phyloP scores from a whole-genome alignment of 331 rosid genomes.

The Malus hybrid region DNA sequence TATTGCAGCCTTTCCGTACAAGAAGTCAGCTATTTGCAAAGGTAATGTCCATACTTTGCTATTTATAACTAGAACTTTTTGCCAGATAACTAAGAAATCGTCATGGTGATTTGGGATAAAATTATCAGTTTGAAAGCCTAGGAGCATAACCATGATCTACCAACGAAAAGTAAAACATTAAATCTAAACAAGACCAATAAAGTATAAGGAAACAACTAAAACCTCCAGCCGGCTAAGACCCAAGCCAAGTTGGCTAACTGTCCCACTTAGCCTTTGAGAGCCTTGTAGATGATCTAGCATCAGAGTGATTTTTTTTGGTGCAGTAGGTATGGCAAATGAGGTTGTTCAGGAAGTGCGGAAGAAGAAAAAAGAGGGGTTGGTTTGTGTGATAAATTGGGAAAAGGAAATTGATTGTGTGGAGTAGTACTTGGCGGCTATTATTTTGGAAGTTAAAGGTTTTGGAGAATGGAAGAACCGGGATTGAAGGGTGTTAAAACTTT shows the following conservation, averaged over 20 bases:
- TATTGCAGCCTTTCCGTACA: conserved; percentile 85
- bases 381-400: not conserved
- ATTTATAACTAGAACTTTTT: not conserved
- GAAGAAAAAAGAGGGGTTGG: not conserved
- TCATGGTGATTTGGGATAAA: not conserved
- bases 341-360: not conserved
- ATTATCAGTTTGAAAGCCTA: not conserved
- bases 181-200: too few relatives aligned
- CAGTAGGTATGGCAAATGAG: not conserved
- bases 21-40: conserved; percentile 74
- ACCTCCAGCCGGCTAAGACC: not conserved
- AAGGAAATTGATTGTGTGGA: not conserved
- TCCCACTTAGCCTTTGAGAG: not conserved
- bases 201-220: not conserved
- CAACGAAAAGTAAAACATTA: not conserved
- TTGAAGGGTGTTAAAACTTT: not conserved
- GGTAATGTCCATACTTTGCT: conserved; percentile 36
- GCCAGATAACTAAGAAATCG: not conserved
- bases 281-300: not conserved
- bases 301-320: not conserved
- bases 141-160: not conserved
- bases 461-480: not conserved
- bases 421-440: not conserved
- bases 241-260: not conserved
- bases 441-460: not conserved